phyloP scores from a whole-genome alignment of 2,329 filamentous ascomycete genomes.

The Colletotrichum lupini region DNA sequence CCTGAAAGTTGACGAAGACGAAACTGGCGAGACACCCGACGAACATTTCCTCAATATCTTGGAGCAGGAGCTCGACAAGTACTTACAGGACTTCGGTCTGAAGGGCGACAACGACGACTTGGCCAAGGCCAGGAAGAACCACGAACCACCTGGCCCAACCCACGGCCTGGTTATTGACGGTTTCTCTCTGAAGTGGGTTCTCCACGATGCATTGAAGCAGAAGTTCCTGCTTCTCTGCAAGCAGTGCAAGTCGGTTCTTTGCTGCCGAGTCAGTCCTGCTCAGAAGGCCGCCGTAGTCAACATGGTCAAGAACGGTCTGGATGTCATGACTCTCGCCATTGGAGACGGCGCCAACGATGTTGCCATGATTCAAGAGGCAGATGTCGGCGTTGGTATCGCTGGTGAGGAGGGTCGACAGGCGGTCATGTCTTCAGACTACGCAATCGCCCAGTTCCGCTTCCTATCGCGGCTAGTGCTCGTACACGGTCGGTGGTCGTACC shows the following conservation, averaged over 20 bases:
- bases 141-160: slow-evolving; percentile 86
- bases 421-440: slow-evolving; percentile 96
- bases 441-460: slow-evolving; percentile 93
- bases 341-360: slow-evolving; percentile 97
- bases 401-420: slow-evolving; percentile 93
- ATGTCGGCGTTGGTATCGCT: slow-evolving; percentile 96
- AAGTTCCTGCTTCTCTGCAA: slow-evolving; percentile 97
- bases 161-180: slow-evolving; percentile 96
- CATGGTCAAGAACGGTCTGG: slow-evolving; percentile 93
- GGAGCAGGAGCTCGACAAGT: slow-evolving; percentile 78
- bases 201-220: slow-evolving; percentile 85
- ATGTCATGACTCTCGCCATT: slow-evolving; percentile 95
- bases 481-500: slow-evolving; percentile 96
- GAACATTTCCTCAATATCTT: slow-evolving; percentile 66
- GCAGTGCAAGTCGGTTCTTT: slow-evolving; percentile 95
- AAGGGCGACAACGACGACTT: slow-evolving; percentile 90
- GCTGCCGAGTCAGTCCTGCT: slow-evolving; percentile 95
- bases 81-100: slow-evolving; percentile 79
- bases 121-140: slow-evolving; percentile 79
- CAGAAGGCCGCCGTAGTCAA: slow-evolving; percentile 97
- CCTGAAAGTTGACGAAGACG: slow-evolving; percentile 84
- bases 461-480: slow-evolving; percentile 87
- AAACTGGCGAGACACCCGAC: slow-evolving; percentile 58
- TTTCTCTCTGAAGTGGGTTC: slow-evolving; percentile 88
- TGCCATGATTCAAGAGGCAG: slow-evolving; percentile 97